These are phyloP conservation scores for Pyrenophora graminea DNA, from an alignment of 2,329 filamentous ascomycete genomes.

Conservation along the genomic window DNA sequence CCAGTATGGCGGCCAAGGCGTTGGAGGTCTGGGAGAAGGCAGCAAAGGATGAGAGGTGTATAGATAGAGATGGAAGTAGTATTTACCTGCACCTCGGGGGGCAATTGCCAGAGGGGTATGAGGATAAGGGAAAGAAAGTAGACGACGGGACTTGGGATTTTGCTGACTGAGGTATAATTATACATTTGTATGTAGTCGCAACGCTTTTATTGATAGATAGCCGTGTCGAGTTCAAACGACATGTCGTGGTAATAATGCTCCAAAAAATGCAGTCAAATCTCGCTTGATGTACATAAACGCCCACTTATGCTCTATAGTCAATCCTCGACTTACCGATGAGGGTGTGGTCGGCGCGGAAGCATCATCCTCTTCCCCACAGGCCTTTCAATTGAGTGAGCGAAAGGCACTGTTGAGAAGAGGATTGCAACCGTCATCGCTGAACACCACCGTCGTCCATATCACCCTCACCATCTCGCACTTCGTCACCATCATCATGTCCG, in stretches of 20 bases:
- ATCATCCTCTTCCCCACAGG: constrained; percentile 35
- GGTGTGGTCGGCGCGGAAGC: not conserved
- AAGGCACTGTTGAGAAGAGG: constrained; percentile 25
- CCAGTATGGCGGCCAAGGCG: constrained; percentile 36
- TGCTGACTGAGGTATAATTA: constrained; percentile 3
- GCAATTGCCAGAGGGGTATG: constrained; percentile 29
- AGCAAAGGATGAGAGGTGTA: constrained; percentile 28
- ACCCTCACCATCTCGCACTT: not conserved
- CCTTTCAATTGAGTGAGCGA: constrained; percentile 29
- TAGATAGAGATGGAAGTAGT: constrained; percentile 38
- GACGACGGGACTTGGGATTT: constrained; percentile 35
- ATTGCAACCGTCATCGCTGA: constrained; percentile 32
- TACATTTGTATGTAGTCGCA: too few relatives aligned
- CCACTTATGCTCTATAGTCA: not conserved
- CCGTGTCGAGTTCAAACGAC: too few relatives aligned
- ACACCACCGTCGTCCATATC: not conserved
- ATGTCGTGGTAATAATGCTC: too few relatives aligned
- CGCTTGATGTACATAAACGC: too few relatives aligned
- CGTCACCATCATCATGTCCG: constrained; percentile 13
- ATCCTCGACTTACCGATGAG: too few relatives aligned
- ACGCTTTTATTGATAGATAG: too few relatives aligned
- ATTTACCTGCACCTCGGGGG: constrained; percentile 40
- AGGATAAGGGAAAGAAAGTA: constrained; percentile 29
- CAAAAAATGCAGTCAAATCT: too few relatives aligned
- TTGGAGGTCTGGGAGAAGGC: constrained; percentile 33